phyloP scores from a whole-genome alignment of 176 grass and related monocot species.

The Oryza longistaminata region DNA sequence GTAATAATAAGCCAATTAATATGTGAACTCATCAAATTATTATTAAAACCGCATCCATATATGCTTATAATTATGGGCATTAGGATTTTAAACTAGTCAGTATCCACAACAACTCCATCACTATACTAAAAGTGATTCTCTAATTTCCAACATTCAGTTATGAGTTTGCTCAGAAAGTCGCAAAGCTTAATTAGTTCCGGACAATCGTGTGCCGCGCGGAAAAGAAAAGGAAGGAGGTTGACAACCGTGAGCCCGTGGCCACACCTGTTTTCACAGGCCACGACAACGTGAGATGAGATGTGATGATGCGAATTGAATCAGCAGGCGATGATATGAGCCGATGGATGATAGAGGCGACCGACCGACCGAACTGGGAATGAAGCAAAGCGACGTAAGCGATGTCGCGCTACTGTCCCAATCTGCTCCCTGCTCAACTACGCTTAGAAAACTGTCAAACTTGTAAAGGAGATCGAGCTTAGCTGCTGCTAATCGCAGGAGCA shows the following conservation, averaged over 20 bases:
- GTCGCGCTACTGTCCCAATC: conserved; percentile 7
- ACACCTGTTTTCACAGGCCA: background rate
- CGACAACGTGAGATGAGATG: background rate
- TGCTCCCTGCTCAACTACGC: background rate
- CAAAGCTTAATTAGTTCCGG: background rate
- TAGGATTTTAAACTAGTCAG: too few relatives aligned
- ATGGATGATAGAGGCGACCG: background rate
- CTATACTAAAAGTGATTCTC: too few relatives aligned
- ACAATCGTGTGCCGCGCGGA: background rate
- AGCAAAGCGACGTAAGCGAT: conserved; percentile 12
- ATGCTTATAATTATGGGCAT: too few relatives aligned
- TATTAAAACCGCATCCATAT: too few relatives aligned
- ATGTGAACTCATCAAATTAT: too few relatives aligned
- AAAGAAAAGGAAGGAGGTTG: background rate
- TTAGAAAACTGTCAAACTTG: background rate
- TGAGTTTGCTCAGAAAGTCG: background rate
- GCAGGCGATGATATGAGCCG: background rate
- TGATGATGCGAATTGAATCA: background rate
- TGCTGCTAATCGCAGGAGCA: background rate
- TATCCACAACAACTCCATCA: too few relatives aligned
- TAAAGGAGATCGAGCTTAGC: background rate
- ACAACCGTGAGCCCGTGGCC: background rate
- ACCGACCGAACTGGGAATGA: background rate
- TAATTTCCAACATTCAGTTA: background rate
- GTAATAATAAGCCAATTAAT: too few relatives aligned